Evolutionary conservation across 2,329 filamentous ascomycete genomes (phyloP), one percentile per base, ranked within the genome.

Genomic region (Rhynchosporium secalis): DNA sequence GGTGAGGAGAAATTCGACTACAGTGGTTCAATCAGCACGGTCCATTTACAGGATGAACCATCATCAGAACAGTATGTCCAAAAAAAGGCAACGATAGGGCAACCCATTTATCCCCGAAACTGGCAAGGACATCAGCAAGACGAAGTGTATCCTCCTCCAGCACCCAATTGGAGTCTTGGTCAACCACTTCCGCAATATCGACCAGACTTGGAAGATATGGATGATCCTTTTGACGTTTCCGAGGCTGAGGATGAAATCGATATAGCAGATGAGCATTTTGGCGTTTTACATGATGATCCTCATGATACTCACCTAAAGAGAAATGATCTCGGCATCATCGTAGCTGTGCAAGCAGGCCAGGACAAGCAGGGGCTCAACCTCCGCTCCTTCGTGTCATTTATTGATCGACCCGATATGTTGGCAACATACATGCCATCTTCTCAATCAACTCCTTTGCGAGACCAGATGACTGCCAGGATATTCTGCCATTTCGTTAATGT

Each of bases 401-500:
- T 74, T 13, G 67, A 72, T 54, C 62, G 69, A 4, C 79, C 79
- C 41, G 77, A 81, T 60, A 78, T 81, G 38, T 78, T 92, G 51
- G 81, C 86, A 13, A 86, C 83, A 2, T 92, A 93, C 69, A 80
- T 82, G 46, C 88, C 89, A 4, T 85, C 85, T 0, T 82, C 85
- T 3, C 77, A 81, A 28, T 85, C 84, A 38, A 88, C 88, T 45
- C 93, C 95, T 38, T 78, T 97, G 33, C 90, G 87, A 68, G 92
- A 97, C 67, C 83, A 86, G 2, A 87, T 89, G 66, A 94, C 91
- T 10, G 88, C 91, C 13, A 84, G 88, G 36, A 87, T 96, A 6
- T 98, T 98, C 74, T 89, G 89, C 74, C 92, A 98, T 75, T 98
- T 97, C 74, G 86, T 98, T 52, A 89, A 92, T 68, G 89, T 95